phyloP scores from a whole-genome alignment of 2,329 filamentous ascomycete species.

The Colletotrichum magnum region DNA sequence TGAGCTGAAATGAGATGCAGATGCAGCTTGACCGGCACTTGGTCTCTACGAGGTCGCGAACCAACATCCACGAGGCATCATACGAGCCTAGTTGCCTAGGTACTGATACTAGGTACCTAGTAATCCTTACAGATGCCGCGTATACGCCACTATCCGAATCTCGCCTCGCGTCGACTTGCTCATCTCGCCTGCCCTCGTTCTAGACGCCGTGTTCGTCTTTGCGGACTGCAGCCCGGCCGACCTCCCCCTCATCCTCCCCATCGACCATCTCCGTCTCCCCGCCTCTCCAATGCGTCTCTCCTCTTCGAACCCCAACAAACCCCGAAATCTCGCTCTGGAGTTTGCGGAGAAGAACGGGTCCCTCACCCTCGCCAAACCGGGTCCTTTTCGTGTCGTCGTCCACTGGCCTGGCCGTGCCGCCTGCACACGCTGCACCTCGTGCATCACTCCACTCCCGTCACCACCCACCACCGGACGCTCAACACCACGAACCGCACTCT shows the following conservation, averaged over 20 bases:
- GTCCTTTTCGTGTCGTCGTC: constrained; percentile 30
- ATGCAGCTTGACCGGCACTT: constrained; percentile 31
- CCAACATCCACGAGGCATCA: constrained; percentile 3
- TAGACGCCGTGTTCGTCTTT: neutral
- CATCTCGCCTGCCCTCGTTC: neutral
- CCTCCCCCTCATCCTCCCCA: constrained; percentile 2
- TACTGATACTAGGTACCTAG: too few relatives aligned
- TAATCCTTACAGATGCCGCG: too few relatives aligned
- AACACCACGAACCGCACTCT: constrained; percentile 14
- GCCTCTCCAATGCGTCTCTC: constrained; percentile 27
- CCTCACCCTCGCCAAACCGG: constrained; percentile 21
- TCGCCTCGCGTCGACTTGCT: constrained; percentile 24
- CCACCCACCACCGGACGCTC: constrained; percentile 18
- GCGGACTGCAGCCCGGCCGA: neutral
- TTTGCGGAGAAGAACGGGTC: constrained; percentile 37
- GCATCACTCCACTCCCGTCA: constrained; percentile 23
- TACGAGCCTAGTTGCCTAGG: too few relatives aligned
- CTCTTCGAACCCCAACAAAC: constrained; percentile 32
- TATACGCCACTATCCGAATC: neutral
- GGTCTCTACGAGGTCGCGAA: constrained; percentile 3
- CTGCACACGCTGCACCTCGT: neutral
- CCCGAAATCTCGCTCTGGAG: constrained; percentile 21
- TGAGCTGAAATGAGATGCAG: constrained; percentile 9
- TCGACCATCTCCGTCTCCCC: constrained; percentile 11
- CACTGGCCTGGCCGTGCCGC: constrained; percentile 2